These are phyloP conservation scores for Podaxis sp. DNA, from an alignment of 768 basidiomycete species.

Conservation along the genomic window DNA sequence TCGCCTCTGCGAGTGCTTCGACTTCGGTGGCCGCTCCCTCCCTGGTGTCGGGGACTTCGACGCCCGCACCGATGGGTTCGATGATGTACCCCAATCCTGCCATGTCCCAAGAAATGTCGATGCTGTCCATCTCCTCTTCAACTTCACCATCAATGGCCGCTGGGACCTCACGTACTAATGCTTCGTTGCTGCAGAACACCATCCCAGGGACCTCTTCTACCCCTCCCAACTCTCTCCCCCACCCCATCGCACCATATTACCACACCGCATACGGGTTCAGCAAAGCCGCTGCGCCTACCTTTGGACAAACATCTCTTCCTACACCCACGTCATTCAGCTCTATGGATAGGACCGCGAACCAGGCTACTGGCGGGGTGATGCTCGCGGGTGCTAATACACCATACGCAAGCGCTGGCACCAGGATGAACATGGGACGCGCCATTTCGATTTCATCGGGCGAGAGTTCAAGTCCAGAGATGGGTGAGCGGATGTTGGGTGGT, in stretches of 20 bases:
- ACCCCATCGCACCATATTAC: not conserved
- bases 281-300: not conserved
- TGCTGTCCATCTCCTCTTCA: not conserved
- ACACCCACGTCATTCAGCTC: not conserved
- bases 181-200: not conserved
- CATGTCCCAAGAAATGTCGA: not conserved
- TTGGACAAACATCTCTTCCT: constrained; percentile 7
- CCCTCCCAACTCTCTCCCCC: not conserved
- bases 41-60: not conserved
- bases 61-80: not conserved
- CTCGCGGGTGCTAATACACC: not conserved
- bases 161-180: not conserved
- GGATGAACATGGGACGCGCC: not conserved
- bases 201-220: not conserved
- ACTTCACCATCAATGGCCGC: not conserved
- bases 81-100: not conserved
- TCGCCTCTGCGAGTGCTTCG: not conserved
- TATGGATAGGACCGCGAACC: not conserved
- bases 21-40: not conserved
- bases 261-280: not conserved
- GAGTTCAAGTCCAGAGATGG: not conserved
- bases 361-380: not conserved
- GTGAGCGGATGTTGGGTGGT: not conserved
- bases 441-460: constrained; percentile 7
- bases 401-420: not conserved